Conservation (phyloP, 805 yeast species). For the Sugiyamaella floridensis region DNA sequence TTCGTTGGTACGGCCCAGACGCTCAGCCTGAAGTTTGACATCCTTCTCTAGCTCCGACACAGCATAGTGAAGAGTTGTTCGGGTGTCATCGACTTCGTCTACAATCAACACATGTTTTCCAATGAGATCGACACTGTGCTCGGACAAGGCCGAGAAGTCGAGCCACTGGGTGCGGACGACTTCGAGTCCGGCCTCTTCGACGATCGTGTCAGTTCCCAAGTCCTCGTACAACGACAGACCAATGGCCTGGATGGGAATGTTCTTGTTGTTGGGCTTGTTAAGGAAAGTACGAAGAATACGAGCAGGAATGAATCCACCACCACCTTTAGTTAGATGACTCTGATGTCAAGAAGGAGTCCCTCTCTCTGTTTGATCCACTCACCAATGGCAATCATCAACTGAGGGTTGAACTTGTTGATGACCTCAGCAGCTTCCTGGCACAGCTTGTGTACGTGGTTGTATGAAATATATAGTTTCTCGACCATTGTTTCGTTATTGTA, state of each 20-base stretch:
- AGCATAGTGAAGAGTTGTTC: conserved; percentile 84
- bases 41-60: conserved; percentile 66
- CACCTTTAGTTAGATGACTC: conserved; percentile 33
- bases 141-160: conserved; percentile 64
- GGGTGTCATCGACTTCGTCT: conserved; percentile 88
- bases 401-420: conserved; percentile 65
- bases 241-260: conserved; percentile 90
- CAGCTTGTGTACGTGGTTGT: conserved; percentile 75
- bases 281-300: conserved; percentile 89
- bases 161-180: conserved; percentile 88
- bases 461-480: conserved; percentile 52
- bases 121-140: conserved; percentile 66
- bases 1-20: conserved; percentile 52
- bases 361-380: conserved; percentile 4
- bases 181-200: conserved; percentile 63
- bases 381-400: conserved; percentile 89
- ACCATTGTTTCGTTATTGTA: conserved; percentile 19
- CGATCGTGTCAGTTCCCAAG: conserved; percentile 42
- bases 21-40: conserved; percentile 52
- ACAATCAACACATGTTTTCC: conserved; percentile 78
- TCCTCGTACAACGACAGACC: conserved; percentile 89
- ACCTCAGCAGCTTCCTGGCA: conserved; percentile 61
- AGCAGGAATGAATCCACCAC: conserved; percentile 97
- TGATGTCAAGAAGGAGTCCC: neutral
- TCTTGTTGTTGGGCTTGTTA: conserved; percentile 80